Conservation (phyloP, 2,329 filamentous ascomycete species). For the Pseudodiploospora longispora region DNA sequence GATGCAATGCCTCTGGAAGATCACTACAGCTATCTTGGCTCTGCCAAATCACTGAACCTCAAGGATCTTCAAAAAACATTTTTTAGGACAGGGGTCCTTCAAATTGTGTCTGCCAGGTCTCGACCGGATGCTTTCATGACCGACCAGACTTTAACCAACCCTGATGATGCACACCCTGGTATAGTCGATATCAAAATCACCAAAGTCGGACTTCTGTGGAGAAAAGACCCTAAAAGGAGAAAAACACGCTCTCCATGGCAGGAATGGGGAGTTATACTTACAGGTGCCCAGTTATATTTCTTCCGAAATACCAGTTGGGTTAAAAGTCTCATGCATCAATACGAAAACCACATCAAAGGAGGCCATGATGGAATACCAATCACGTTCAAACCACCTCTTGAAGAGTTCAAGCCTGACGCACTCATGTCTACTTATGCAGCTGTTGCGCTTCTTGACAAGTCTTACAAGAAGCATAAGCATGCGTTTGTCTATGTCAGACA, state of each 20-base stretch:
- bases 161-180: constrained; percentile 78
- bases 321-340: constrained; percentile 81
- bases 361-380: constrained; percentile 69
- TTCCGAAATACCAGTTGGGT: constrained; percentile 92
- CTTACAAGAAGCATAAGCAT: constrained; percentile 92
- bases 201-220: constrained; percentile 90
- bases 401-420: constrained; percentile 88
- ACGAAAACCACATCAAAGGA: constrained; percentile 72
- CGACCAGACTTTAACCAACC: constrained; percentile 75
- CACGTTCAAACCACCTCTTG: constrained; percentile 81
- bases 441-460: constrained; percentile 76
- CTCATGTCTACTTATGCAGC: constrained; percentile 91
- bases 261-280: constrained; percentile 95
- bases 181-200: constrained; percentile 97
- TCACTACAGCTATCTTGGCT: constrained; percentile 80
- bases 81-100: constrained; percentile 81
- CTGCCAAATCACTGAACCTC: constrained; percentile 66
- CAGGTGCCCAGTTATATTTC: constrained; percentile 93
- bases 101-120: constrained; percentile 90
- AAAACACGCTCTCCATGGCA: constrained; percentile 95
- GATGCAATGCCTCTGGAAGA: constrained; percentile 93
- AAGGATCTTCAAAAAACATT: constrained; percentile 80
- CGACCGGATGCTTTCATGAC: constrained; percentile 92
- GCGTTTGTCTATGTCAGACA: constrained; percentile 87
- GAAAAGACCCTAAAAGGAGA: constrained; percentile 89